Evolutionary conservation across 2,329 filamentous ascomycete species (phyloP).

Genomic region (Colletotrichum sojae): DNA sequence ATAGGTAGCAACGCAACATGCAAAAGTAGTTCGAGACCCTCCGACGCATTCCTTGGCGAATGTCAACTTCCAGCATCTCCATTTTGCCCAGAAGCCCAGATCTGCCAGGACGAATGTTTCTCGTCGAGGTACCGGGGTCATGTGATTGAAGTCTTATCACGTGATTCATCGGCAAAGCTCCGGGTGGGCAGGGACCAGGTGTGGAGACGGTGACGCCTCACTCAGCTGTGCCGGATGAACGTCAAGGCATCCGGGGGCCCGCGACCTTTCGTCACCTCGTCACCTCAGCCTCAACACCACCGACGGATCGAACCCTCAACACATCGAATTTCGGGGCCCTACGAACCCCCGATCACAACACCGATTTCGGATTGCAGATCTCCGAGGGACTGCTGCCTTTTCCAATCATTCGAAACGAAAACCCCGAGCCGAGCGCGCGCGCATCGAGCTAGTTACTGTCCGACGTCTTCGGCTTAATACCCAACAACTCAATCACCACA

Average conservation of each 20-base stretch:
- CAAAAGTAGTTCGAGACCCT: neutral
- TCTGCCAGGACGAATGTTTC: neutral
- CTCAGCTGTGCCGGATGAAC: constrained; percentile 40
- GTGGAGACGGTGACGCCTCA: constrained; percentile 39
- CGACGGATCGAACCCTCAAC: constrained; percentile 5
- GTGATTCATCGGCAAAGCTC: neutral
- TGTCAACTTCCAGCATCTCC: neutral
- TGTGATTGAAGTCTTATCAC: neutral
- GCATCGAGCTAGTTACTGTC: constrained; percentile 7
- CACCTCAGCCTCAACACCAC: constrained; percentile 23
- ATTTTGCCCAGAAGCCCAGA: constrained; percentile 14
- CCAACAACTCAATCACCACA: constrained; percentile 15
- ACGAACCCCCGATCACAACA: neutral
- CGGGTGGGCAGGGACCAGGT: constrained; percentile 19
- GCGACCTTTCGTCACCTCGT: constrained; percentile 10
- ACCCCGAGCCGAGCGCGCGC: constrained; percentile 26
- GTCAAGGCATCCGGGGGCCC: constrained; percentile 34
- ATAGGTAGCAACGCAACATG: neutral
- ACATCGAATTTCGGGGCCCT: neutral
- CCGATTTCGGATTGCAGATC: neutral
- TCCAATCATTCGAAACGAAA: neutral
- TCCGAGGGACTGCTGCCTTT: constrained; percentile 3
- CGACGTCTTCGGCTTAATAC: neutral
- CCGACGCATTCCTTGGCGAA: neutral
- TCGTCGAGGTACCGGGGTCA: constrained; percentile 1